phyloP scores from a whole-genome alignment of 345 rosid species.

The Microcos paniculata region DNA sequence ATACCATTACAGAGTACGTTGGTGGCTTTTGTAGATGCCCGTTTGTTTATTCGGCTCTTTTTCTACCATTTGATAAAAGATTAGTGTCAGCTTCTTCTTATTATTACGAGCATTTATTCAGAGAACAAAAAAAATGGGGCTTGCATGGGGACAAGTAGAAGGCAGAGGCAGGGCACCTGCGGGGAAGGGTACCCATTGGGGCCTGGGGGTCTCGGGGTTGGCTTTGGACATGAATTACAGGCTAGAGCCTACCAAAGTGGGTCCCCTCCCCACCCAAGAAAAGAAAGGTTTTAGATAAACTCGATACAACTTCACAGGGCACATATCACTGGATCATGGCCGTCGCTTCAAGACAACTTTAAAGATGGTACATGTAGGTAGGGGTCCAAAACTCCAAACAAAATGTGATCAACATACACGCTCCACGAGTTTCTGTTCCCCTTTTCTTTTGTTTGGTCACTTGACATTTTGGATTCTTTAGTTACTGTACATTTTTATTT shows the following conservation, averaged over 20 bases:
- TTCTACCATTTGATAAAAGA: not conserved
- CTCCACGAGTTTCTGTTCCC: conserved; percentile 18
- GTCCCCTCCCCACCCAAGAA: not conserved
- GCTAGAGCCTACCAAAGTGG: not conserved
- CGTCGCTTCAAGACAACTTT: not conserved
- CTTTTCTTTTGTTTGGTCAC: not conserved
- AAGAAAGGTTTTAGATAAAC: not conserved
- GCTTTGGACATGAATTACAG: not conserved
- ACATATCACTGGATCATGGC: not conserved
- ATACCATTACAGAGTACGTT: no score
- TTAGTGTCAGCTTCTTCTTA: not conserved
- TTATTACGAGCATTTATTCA: not conserved
- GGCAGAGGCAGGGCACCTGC: no score
- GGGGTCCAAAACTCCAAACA: conserved; percentile 22
- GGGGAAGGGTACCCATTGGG: no score
- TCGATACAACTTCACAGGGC: not conserved
- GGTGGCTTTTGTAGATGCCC: not conserved
- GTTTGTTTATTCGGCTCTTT: not conserved
- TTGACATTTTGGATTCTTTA: not conserved
- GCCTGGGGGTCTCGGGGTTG: not conserved
- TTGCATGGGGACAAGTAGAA: not conserved
- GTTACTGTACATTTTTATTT: not conserved
- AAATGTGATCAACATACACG: conserved; percentile 18
- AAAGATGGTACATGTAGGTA: not conserved
- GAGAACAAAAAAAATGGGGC: not conserved